Conservation (phyloP, 1,284 basidiomycete genomes). For the Meira miltonrushii region DNA sequence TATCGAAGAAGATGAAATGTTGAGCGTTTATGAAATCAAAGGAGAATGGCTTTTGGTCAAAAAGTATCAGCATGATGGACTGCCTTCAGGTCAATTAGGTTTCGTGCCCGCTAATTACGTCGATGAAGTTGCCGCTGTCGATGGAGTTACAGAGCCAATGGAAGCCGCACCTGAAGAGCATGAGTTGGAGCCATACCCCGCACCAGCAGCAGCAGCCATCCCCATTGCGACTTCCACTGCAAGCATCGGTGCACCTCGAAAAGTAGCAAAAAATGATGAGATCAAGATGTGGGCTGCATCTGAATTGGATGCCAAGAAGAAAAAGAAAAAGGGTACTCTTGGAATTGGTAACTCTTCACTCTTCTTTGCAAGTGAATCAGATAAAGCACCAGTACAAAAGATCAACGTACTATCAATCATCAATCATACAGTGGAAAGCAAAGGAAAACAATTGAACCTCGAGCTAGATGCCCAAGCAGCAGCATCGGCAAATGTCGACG, state of each 20-base stretch:
- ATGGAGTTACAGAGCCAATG: constrained; percentile 11
- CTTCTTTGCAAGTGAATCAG: constrained; percentile 50
- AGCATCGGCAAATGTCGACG: constrained; percentile 17
- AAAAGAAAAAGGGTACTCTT: constrained; percentile 49
- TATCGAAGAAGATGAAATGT: constrained; percentile 42
- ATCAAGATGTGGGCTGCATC: constrained; percentile 52
- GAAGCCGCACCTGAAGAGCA: constrained; percentile 24
- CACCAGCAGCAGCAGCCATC: constrained; percentile 21
- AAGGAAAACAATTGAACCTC: constrained; percentile 46
- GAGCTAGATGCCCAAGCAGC: constrained; percentile 25
- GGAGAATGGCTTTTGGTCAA: constrained; percentile 48
- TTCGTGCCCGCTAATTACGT: constrained; percentile 51
- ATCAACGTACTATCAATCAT: constrained; percentile 40
- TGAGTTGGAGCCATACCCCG: constrained; percentile 14
- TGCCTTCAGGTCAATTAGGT: constrained; percentile 29
- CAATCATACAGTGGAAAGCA: constrained; percentile 33
- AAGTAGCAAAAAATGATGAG: constrained; percentile 38
- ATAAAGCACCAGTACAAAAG: constrained; percentile 49
- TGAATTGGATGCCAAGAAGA: constrained; percentile 44
- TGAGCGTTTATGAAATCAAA: constrained; percentile 41
- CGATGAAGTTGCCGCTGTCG: constrained; percentile 42
- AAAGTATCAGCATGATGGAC: constrained; percentile 25
- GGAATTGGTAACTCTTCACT: constrained; percentile 49
- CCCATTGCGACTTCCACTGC: constrained; percentile 18
- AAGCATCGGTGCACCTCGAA: neutral